Conservation (phyloP, 108 stramenopile species). For the Bacterosira constricta region DNA sequence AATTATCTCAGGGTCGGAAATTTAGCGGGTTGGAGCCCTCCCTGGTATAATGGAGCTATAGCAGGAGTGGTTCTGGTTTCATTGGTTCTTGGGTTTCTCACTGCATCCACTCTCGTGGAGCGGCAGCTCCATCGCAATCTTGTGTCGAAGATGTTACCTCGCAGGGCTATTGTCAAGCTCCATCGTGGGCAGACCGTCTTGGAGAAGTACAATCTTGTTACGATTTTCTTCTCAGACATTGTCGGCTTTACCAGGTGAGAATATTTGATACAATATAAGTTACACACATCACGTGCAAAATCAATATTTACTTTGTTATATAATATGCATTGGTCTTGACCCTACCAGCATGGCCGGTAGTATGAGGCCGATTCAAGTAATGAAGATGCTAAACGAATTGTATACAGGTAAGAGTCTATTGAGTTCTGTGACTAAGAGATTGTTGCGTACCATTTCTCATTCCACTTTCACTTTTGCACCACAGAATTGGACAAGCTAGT, state of each 20-base stretch:
- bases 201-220: slow-evolving; percentile 39
- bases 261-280: too few relatives aligned
- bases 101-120: background rate
- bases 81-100: slow-evolving; percentile 13
- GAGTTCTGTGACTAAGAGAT: too few relatives aligned
- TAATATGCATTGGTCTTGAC: too few relatives aligned
- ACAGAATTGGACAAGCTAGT: too few relatives aligned
- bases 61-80: background rate
- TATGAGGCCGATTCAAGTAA: slow-evolving; percentile 50
- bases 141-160: slow-evolving; percentile 10
- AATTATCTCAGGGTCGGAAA: too few relatives aligned
- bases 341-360: slow-evolving; percentile 1
- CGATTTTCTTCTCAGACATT: slow-evolving; percentile 59
- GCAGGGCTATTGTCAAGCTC: slow-evolving; percentile 7
- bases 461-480: too few relatives aligned
- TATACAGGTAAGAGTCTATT: too few relatives aligned
- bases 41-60: background rate
- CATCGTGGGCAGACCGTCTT: slow-evolving; percentile 32
- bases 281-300: too few relatives aligned
- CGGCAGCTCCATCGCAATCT: slow-evolving; percentile 9
- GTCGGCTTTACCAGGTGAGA: slow-evolving; percentile 63
- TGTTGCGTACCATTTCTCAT: too few relatives aligned
- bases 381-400: slow-evolving; percentile 52
- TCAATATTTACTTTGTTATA: too few relatives aligned
- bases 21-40: too few relatives aligned